Evolutionary conservation across 306 rosid species (phyloP), one percentile per base, ranked within the genome.

Genomic region (Lathyrus tuberosus): DNA sequence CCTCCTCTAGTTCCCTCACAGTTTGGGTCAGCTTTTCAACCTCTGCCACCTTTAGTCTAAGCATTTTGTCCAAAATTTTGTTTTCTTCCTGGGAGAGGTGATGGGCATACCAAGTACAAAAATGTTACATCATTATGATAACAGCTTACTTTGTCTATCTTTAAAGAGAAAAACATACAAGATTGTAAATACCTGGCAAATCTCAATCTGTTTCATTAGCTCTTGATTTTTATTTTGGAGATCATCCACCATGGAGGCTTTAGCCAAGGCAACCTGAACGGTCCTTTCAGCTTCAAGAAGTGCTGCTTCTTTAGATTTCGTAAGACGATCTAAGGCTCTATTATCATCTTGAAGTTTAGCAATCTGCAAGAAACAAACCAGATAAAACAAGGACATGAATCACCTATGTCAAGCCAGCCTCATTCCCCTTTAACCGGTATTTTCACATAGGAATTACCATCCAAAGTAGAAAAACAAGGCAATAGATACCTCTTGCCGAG

Each of bases 181-280:
- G 40, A 65, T 33, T 24, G 15, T 28, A 79, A 65, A 70, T 80
- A 95, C 99, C 96, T 91, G 99, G 73, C 99, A 95, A 80, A 95
- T 95, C 87, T 95, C 99, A 62, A 95, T 95, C 80, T 95, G 99
- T 65, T 95, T 94, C 79, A 95, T 83, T 46, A 95, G 85, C 84
- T 95, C 99, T 75, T 95, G 99, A 79, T 95, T 95, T 85, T 95
- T 95, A 81, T 95, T 95, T 78, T 95, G 99, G 77, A 95, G 92
- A 69, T 95, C 99, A 82, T 95, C 99, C 86, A 95, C 99, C 99
- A 95, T 87, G 60, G 99, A 95, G 71, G 99, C 97, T 87, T 95
- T 95, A 47, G 95, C 96, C 88, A 95, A 84, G 71, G 99, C 99
- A 79, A 89, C 76, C 79, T 91, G 95, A 63, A 95, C 99, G 64